Percentiles rank a stretch among this genome's conserved stretches.
phyloP scores from a whole-genome alignment of 2,329 filamentous ascomycete species.

The Penicillium janthinellum region DNA sequence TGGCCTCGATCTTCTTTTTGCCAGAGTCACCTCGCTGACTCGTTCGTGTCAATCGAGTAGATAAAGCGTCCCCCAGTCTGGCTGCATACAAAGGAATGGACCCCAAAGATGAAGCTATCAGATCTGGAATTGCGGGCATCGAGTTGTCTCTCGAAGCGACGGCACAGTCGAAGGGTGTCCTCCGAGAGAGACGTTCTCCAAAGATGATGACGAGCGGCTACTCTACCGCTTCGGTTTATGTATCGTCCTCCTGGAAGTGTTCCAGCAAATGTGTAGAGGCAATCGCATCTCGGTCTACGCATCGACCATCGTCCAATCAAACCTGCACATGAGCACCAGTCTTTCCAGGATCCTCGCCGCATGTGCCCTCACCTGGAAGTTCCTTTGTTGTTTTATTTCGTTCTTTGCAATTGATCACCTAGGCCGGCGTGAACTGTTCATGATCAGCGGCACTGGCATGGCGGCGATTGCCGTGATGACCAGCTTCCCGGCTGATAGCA shows the following conservation, averaged over 20 bases:
- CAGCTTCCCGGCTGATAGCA: constrained; percentile 32
- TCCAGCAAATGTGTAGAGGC: constrained; percentile 29
- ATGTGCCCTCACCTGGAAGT: constrained; percentile 58
- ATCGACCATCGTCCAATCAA: constrained; percentile 26
- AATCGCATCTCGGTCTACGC: constrained; percentile 27
- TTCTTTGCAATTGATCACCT: constrained; percentile 55
- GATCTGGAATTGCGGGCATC: constrained; percentile 49
- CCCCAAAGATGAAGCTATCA: not conserved
- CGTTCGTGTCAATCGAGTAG: constrained; percentile 54
- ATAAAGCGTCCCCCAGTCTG: constrained; percentile 49
- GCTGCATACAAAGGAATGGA: constrained; percentile 26
- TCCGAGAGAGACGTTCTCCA: constrained; percentile 59
- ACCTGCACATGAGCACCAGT: constrained; percentile 12
- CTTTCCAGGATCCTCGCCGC: constrained; percentile 44
- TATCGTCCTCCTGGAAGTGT: constrained; percentile 21
- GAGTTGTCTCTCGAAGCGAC: constrained; percentile 51
- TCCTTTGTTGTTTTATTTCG: constrained; percentile 54
- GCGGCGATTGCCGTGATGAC: constrained; percentile 49
- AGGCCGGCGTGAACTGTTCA: constrained; percentile 47
- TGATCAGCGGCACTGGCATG: constrained; percentile 57
- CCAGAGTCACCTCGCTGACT: constrained; percentile 61
- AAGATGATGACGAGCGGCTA: constrained; percentile 46
- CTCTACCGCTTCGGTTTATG: constrained; percentile 26
- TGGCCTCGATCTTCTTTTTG: constrained; percentile 48
- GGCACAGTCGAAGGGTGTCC: constrained; percentile 39